Percentiles rank a stretch among this genome's conserved stretches.
These are phyloP conservation scores for Leccinum huronense DNA, from an alignment of 1,284 basidiomycete species.

Conservation along the genomic window DNA sequence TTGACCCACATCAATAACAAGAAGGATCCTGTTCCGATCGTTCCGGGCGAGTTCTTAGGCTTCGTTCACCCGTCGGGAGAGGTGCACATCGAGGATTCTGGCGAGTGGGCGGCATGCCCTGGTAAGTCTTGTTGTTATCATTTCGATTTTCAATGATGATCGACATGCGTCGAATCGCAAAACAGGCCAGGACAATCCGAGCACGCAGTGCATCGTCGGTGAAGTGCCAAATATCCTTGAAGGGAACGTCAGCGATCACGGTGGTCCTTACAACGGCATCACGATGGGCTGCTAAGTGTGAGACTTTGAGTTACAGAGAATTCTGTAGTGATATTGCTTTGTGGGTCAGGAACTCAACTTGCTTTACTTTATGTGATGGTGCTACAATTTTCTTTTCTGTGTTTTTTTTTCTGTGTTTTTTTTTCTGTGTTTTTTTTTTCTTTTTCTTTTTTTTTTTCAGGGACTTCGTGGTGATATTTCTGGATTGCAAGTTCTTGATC, in stretches of 20 bases:
- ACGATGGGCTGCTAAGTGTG: neutral
- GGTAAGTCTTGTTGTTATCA: conserved; percentile 30
- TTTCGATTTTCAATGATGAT: neutral
- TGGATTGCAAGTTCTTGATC: neutral
- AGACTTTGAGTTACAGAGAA: neutral
- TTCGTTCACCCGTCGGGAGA: conserved; percentile 60
- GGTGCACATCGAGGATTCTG: conserved; percentile 51
- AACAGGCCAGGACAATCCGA: conserved; percentile 57
- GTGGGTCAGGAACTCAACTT: neutral
- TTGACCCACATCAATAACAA: conserved; percentile 55
- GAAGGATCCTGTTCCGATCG: conserved; percentile 48
- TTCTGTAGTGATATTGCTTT: too few species aligned
- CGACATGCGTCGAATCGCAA: neutral
- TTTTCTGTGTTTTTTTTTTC: too few species aligned
- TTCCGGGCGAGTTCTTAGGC: conserved; percentile 51
- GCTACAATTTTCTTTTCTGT: neutral
- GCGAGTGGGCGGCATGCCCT: conserved; percentile 48
- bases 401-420: too few species aligned
- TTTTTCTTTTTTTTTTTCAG: neutral
- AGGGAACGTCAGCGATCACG: conserved; percentile 23
- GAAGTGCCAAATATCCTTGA: conserved; percentile 46
- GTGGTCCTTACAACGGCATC: neutral
- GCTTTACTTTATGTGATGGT: neutral
- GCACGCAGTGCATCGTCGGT: conserved; percentile 51
- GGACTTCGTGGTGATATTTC: neutral